Base-by-base conservation (phyloP, 106 monocot species). In the Vanilla planifolia region DNA sequence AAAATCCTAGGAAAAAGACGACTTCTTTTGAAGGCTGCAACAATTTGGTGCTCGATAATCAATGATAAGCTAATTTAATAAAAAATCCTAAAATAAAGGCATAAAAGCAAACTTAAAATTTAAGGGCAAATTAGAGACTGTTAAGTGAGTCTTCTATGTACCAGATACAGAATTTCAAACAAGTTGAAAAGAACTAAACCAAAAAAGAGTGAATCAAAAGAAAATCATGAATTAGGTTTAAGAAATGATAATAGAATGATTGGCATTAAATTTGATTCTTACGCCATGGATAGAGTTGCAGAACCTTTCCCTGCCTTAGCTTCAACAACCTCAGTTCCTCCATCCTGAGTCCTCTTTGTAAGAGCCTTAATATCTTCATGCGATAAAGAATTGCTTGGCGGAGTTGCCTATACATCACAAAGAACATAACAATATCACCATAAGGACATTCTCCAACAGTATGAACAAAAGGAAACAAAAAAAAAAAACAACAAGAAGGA, bases 221-320 rank as follows among this genome's bases (percentile, higher is more conserved):
- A 2, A 48, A 21, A 2, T 7, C 3, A 48, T 30, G 13, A 52
- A 1, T 52, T 15, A 29, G 10, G 28, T 15, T 28, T 4, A 16
- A 52, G 14, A 32, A 8, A 52, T 29, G 53, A 53, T 30, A 53
- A 53, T n/a, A n/a, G 27, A 16, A 3, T 30, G n/a, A 53, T 15
- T 32, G 15, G 3, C 11, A 50, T 50, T 3, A 6, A 53, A 30
- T 53, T 60, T 13, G 3, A 75, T 14, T 72, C 89, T 83, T 79
- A 95, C 95, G 86, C 95, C 95, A 95, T 95, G 25, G 95, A 95
- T 34, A 95, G 70, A 15, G 95, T 95, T 48, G 95, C 95, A 84
- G 95, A 95, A 36, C 89, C 95, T 64, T 95, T 95, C 39, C 95
- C 95, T 73, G 95, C 95, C 69, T 89, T 95, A 34, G 95, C 95